Evolutionary conservation across 257 asterid genomes (phyloP).

Genomic region (Solanum megistacrolobum): DNA sequence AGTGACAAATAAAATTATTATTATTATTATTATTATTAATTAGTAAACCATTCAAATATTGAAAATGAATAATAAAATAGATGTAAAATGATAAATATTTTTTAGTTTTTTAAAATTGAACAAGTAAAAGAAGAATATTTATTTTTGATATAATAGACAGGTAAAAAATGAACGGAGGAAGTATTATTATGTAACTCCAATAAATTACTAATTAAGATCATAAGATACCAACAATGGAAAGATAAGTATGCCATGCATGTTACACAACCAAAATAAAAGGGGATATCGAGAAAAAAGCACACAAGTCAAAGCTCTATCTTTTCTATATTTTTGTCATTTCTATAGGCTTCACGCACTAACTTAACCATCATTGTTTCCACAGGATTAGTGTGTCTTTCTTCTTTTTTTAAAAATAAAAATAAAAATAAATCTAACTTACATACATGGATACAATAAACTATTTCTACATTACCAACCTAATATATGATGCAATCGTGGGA

Average conservation of each 20-base stretch:
- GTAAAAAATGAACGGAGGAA: not conserved
- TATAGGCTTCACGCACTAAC: not conserved
- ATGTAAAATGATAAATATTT: no score
- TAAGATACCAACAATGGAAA: not conserved
- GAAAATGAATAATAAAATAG: not conserved
- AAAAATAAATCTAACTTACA: not conserved
- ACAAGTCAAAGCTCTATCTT: slow-evolving; percentile 18
- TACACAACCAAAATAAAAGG: slow-evolving; percentile 4
- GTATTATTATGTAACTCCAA: not conserved
- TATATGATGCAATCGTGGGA: not conserved
- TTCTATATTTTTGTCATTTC: slow-evolving; percentile 6
- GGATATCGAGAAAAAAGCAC: slow-evolving; percentile 8
- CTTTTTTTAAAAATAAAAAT: no score
- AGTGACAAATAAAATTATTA: no score
- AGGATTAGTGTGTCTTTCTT: not conserved
- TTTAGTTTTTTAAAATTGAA: no score
- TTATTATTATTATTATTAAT: no score
- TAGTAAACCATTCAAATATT: not conserved
- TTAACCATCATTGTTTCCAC: not conserved
- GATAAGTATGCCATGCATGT: slow-evolving; percentile 1
- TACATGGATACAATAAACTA: not conserved
- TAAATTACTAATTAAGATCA: not conserved
- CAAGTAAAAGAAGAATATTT: no score
- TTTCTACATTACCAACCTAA: no score
- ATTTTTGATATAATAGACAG: not conserved